These are phyloP conservation scores for Dimargaris cristalligena DNA, from an alignment of 192 early-diverging fungal species.

Conservation along the genomic window DNA sequence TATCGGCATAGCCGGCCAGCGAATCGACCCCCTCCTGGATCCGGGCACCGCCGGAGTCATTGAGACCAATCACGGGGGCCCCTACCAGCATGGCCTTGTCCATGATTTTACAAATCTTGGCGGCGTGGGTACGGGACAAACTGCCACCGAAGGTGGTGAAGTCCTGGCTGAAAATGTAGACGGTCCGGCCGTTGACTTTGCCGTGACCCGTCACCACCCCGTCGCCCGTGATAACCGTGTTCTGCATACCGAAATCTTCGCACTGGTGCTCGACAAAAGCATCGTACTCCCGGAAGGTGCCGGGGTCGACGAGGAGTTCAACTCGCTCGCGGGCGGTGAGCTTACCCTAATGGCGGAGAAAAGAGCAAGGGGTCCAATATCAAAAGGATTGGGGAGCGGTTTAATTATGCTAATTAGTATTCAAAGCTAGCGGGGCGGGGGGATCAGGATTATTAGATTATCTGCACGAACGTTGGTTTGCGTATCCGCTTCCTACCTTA, in stretches of 20 bases:
- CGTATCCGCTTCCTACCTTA: too few relatives aligned
- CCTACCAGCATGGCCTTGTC: constrained; percentile 82
- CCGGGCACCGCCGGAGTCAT: constrained; percentile 94
- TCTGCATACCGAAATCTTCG: constrained; percentile 75
- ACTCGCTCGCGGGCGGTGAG: constrained; percentile 86
- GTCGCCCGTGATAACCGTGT: constrained; percentile 72
- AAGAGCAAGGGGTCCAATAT: background rate
- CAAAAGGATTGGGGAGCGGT: background rate
- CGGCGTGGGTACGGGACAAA: constrained; percentile 71
- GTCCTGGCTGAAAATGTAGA: constrained; percentile 86
- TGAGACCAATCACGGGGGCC: constrained; percentile 87
- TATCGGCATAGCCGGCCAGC: constrained; percentile 88
- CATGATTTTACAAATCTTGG: constrained; percentile 89
- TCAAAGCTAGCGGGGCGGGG: background rate
- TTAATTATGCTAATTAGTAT: background rate
- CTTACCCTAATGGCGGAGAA: constrained; percentile 46
- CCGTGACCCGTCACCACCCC: constrained; percentile 94
- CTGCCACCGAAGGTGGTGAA: constrained; percentile 88
- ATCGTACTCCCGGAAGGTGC: constrained; percentile 82
- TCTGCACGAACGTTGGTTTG: too few relatives aligned
- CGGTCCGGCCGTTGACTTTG: constrained; percentile 75
- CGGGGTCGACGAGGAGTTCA: constrained; percentile 62
- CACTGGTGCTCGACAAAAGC: constrained; percentile 91
- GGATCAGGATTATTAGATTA: too few relatives aligned
- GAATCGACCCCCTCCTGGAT: constrained; percentile 98